Evolutionary conservation across 352 stramenopile species (phyloP), one percentile per base, ranked within the genome.

Genomic region (Phytophthora pisi): DNA sequence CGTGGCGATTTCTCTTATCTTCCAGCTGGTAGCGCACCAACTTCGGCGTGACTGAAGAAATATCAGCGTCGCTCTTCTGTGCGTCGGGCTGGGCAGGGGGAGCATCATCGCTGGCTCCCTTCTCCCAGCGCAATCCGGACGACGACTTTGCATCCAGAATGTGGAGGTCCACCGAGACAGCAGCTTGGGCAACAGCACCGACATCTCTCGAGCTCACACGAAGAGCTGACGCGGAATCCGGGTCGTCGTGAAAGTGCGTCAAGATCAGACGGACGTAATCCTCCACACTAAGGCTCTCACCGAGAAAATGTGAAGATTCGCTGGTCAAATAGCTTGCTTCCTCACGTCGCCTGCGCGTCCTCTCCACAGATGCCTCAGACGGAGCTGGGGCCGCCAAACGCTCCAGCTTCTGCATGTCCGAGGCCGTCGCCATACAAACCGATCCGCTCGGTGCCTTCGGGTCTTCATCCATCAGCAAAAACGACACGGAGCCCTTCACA

Each of bases 11-110:
- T 20, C 70, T 68, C 55, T 96, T 96, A 57, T 96, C 86, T 69
- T 95, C 82, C 8, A 96, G 68, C 53, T 96, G 88, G 52, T 91
- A 95, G 6, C 88, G 86, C 47, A 95, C 84, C n/a, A 96, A 74
- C 50, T 95, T 94, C 0, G 88, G 88, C 23, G 88, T 93, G 11
- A 90, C 80, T 4, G 77, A 72, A 4, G 72, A 70, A 30, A 77
- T 50, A 46, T 82, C 64, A 7, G 52, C 58, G 24, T 64, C 28
- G 34, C 24, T 64, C 15, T 51, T 38, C 4, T 70, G 53, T 16
- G 20, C 31, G 54, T 76, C 63, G 5, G 54, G 54, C 50, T 61
- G 30, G 2, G 34, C 36, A 50, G 38, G n/a, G 15, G 38, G 16
- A 8, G 31, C 23, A 28, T 83, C 66, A 18, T 72, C 63, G 31